Percentiles rank a stretch among this genome's conserved stretches.
These are phyloP conservation scores for Fimicolochytrium jonesii DNA, from an alignment of 192 early-diverging fungal genomes.

Conservation along the genomic window DNA sequence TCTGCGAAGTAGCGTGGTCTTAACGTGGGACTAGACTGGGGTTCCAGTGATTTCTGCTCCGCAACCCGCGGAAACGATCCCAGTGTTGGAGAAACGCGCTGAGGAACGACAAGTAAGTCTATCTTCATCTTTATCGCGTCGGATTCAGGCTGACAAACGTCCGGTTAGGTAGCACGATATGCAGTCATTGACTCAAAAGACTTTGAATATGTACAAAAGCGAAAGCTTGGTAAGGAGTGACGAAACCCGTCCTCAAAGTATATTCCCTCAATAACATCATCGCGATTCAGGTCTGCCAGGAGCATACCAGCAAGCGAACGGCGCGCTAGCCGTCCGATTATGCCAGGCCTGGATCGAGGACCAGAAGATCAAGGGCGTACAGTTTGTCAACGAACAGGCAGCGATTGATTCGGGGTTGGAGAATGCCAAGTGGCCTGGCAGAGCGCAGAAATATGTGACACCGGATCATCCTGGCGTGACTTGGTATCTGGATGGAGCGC, in stretches of 20 bases:
- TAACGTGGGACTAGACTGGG: constrained; percentile 27
- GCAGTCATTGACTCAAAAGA: too few relatives aligned
- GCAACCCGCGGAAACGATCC: constrained; percentile 65
- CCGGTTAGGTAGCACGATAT: too few relatives aligned
- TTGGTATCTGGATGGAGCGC: constrained; percentile 93
- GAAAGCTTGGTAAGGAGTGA: too few relatives aligned
- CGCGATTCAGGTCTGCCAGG: constrained; percentile 78
- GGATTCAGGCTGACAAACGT: too few relatives aligned
- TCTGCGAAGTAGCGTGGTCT: too few relatives aligned
- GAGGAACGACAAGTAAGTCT: constrained; percentile 54
- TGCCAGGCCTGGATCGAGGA: constrained; percentile 64
- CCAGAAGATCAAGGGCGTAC: constrained; percentile 6
- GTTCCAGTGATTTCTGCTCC: constrained; percentile 68
- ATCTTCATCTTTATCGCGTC: neutral
- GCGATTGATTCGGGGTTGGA: constrained; percentile 63
- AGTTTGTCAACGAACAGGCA: constrained; percentile 25
- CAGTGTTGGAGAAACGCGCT: constrained; percentile 65
- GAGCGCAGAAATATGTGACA: constrained; percentile 68
- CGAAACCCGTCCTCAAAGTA: too few relatives aligned
- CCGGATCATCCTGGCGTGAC: constrained; percentile 41
- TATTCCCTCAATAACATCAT: too few relatives aligned
- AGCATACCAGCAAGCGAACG: constrained; percentile 81
- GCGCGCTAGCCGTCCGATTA: constrained; percentile 69
- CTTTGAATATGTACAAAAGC: too few relatives aligned
- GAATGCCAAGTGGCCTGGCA: constrained; percentile 79